Base-by-base conservation (phyloP, 2,329 filamentous ascomycete genomes). In the Escovopsis weberi region DNA sequence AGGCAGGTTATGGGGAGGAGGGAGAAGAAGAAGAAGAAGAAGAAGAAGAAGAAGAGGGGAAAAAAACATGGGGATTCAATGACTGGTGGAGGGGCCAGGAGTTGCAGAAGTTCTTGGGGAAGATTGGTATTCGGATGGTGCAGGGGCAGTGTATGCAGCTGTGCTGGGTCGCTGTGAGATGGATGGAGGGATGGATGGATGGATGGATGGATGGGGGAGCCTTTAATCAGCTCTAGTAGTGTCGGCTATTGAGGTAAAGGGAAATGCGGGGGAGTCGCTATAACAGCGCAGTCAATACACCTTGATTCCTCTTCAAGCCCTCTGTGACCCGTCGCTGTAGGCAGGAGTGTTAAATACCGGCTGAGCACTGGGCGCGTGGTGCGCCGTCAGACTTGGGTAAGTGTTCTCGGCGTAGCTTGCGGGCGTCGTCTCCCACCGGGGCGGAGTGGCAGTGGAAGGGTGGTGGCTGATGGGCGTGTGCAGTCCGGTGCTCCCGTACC, bases 361-460 rank as follows among this genome's bases (percentile, higher is more conserved):
- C 40, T 57, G 55, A 4, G 53, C 49, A 11, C 52, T 36, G 28
- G 59, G 53, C 15, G 43, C 43, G 33, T 61, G 57, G 40, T 66
- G 66, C 30, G 61, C 48, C 30, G 57, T 52, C 41, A 67, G 50
- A 46, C 59, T 59, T 12, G 64, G 52, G 41, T 68, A 68, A 33
- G 50, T 53, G 39, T 64, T 53, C 40, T 66, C 63, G 2, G 58
- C 43, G 44, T 66, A 66, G 38, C 53, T 57, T 12, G 59, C 53
- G 4, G 66, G 56, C 39, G 64, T 45, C 28, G 62, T 49, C 15
- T 68, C 65, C 65, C 65, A 68, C 41, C 65, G 55, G 15, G 61
- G 57, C 18, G 59, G 57, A n/a, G 63, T 60, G 34, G 61, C 56
- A 4, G 60, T 51, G 4, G 61, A 52, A 26, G 59, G 57, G 40